phyloP scores from a whole-genome alignment of 306 rosid genomes.

The Phaseolus lunatus region DNA sequence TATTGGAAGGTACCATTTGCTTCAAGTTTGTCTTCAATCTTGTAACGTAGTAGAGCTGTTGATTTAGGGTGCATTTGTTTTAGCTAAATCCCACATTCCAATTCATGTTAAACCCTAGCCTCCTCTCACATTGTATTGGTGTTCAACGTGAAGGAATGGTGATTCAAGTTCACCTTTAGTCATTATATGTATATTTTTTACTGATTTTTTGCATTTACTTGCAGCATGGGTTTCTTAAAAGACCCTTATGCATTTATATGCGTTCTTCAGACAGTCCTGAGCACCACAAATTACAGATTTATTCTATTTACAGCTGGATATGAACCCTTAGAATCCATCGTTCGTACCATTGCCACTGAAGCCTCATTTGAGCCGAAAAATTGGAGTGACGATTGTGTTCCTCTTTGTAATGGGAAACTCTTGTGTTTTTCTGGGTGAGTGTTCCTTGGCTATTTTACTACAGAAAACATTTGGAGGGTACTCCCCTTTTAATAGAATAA shows the following conservation, averaged over 20 bases:
- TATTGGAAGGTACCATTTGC: conserved; percentile 69
- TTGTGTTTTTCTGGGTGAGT: conserved; percentile 82
- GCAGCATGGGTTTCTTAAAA: conserved; percentile 87
- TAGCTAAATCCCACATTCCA: neutral
- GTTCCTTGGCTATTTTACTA: conserved; percentile 9
- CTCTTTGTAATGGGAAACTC: conserved; percentile 56
- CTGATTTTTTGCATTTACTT: conserved; percentile 32
- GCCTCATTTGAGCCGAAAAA: conserved; percentile 50
- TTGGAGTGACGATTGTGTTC: conserved; percentile 59
- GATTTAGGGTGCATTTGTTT: neutral
- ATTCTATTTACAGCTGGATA: conserved; percentile 82
- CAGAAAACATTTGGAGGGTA: neutral
- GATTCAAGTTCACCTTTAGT: neutral
- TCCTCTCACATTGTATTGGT: neutral
- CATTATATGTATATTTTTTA: conserved; percentile 20
- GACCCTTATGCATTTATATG: conserved; percentile 63
- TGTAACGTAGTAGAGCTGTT: neutral
- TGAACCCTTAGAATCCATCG: conserved; percentile 63
- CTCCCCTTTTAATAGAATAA: conserved; percentile 8
- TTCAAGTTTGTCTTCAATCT: conserved; percentile 36
- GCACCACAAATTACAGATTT: conserved; percentile 64
- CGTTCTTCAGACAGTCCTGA: conserved; percentile 64
- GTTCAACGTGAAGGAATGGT: neutral
- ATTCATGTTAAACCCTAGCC: neutral
- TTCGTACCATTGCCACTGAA: conserved; percentile 52